phyloP scores from a whole-genome alignment of 495 filamentous ascomycete genomes.

The Aspergillus leporis region DNA sequence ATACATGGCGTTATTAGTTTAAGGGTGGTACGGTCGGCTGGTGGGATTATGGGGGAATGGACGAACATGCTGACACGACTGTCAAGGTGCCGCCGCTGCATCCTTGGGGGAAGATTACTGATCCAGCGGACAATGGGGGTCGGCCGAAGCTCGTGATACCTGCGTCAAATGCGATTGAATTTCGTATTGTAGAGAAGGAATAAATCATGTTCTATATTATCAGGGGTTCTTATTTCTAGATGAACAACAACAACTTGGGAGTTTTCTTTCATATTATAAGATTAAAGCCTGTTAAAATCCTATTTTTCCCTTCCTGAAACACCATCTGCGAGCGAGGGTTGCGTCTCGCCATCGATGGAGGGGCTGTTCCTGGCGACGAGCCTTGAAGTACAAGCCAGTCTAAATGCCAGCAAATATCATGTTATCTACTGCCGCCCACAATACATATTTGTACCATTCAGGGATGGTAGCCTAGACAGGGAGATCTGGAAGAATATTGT shows the following conservation, averaged over 20 bases:
- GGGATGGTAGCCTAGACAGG: not conserved
- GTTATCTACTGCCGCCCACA: not conserved
- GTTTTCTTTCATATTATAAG: not conserved
- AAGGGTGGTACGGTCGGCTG: slow-evolving; percentile 2
- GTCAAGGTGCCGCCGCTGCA: not conserved
- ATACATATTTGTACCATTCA: not conserved
- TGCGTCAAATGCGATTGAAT: slow-evolving; percentile 7
- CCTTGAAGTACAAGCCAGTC: not conserved
- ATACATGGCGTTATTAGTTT: not conserved
- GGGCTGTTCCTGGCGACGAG: not conserved
- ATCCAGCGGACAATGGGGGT: slow-evolving; percentile 5
- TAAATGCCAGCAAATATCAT: not conserved
- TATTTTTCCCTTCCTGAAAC: not conserved
- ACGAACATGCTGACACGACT: slow-evolving; percentile 1
- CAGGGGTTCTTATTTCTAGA: not conserved
- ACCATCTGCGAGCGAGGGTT: not conserved
- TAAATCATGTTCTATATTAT: not conserved
- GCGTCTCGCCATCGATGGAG: not conserved
- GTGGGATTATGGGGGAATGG: slow-evolving; percentile 4
- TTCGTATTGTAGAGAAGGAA: slow-evolving; percentile 1
- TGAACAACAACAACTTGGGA: not conserved
- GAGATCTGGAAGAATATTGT: not conserved
- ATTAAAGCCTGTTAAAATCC: not conserved
- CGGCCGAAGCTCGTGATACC: slow-evolving; percentile 1
- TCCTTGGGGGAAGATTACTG: not conserved